These are phyloP conservation scores for Penicillium robsamsonii DNA, from an alignment of 495 filamentous ascomycete species.

Conservation along the genomic window DNA sequence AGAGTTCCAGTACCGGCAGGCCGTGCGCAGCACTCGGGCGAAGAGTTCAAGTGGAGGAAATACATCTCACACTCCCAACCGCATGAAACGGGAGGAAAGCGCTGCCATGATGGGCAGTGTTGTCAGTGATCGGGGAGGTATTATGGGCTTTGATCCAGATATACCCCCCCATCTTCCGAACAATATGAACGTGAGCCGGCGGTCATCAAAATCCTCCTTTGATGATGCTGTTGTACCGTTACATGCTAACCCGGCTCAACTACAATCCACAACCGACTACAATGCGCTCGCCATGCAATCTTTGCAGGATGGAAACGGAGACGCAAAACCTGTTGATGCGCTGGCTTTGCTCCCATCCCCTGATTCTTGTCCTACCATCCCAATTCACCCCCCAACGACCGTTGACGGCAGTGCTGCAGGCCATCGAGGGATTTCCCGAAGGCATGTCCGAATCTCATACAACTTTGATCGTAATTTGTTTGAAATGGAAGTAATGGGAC, in stretches of 20 bases:
- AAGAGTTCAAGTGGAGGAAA: slow-evolving; percentile 50
- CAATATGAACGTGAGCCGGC: slow-evolving; percentile 42
- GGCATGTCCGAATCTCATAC: slow-evolving; percentile 81
- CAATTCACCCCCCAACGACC: slow-evolving; percentile 74
- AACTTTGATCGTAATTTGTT: slow-evolving; percentile 72
- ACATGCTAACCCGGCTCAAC: slow-evolving; percentile 45
- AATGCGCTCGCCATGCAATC: slow-evolving; percentile 50
- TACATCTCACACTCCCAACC: slow-evolving; percentile 45
- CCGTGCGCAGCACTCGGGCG: slow-evolving; percentile 39
- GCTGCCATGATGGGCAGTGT: slow-evolving; percentile 49
- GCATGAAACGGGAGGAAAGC: slow-evolving; percentile 47
- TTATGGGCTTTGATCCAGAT: slow-evolving; percentile 55
- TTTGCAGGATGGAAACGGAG: slow-evolving; percentile 37
- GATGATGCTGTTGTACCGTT: slow-evolving; percentile 37
- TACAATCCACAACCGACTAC: slow-evolving; percentile 44
- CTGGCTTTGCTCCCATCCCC: slow-evolving; percentile 46
- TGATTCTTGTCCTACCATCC: slow-evolving; percentile 69
- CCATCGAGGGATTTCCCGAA: slow-evolving; percentile 70
- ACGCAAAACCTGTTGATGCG: slow-evolving; percentile 41
- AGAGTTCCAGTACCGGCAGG: slow-evolving; percentile 45
- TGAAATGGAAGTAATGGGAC: slow-evolving; percentile 75
- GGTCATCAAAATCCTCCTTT: slow-evolving; percentile 49
- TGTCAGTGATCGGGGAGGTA: slow-evolving; percentile 59
- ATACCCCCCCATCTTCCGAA: slow-evolving; percentile 41
- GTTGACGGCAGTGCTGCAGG: slow-evolving; percentile 60